Base-by-base conservation (phyloP, 2,329 filamentous ascomycete genomes). In the Torrubiellomyces zombiae region DNA sequence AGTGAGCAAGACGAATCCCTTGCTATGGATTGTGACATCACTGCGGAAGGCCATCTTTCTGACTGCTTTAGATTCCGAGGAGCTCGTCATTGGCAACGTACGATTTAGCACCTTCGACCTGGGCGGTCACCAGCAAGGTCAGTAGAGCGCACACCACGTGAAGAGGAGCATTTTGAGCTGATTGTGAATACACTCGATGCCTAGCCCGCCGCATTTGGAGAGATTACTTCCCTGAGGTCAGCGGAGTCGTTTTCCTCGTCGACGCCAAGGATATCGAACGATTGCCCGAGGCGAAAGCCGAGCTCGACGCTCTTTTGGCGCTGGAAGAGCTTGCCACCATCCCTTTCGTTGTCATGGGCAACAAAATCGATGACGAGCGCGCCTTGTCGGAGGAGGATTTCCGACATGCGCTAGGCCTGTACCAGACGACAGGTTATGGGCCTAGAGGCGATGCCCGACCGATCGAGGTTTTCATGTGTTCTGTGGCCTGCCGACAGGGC, bases 401-500 rank as follows among this genome's bases (percentile, higher is more conserved):
- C 47, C 72, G 89, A 53, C 76, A 86, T 50, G 78, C 85, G 52
- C 65, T 98, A 30, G 89, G 89, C 34, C 58, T 98, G 45, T 95
- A 91, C 59, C 86, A 95, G 58, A 93, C 85, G 28, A 93, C 82
- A 32, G 85, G 85, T 44, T 93, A 94, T 69, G 83, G 83, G 55
- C 80, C 77, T 35, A 64, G 89, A 38, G 85, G 93, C 62, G 82
- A 82, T 17, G 92, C 93, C 54, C 67, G 85, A 42, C 82, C 85
- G 14, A 86, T 98, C 46, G 89, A 98, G 67, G 71, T 95, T 35
- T 95, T 95, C 58, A 92, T 98, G 89, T 95, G 85, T 69, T 92
- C 81, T 43, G 85, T 95, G 39, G 86, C 95, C 34, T 93, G 94
- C 82, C 72, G 86, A 55, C 86, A 95, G 64, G 89, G 79, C 38